Percentiles rank a stretch among this genome's conserved stretches.
Evolutionary conservation across 257 asterid species (phyloP).

Genomic region (Nemophila menziesii): DNA sequence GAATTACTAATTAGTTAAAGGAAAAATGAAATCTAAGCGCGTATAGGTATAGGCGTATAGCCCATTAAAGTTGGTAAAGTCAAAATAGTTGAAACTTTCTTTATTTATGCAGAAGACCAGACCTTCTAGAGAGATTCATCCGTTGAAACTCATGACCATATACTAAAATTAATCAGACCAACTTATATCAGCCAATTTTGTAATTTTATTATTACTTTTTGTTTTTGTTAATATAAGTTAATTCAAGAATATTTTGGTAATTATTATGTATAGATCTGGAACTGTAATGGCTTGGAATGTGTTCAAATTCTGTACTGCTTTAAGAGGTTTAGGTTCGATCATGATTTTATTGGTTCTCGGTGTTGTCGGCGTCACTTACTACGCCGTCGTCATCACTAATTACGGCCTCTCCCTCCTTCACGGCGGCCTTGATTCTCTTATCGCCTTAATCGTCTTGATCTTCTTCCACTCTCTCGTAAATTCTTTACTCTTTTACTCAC

Average conservation of each 20-base stretch:
- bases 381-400: conserved; percentile 74
- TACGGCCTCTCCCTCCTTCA: conserved; percentile 70
- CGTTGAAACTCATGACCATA: no score
- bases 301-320: conserved; percentile 90
- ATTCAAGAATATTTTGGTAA: background rate
- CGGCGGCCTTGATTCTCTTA: conserved; percentile 62
- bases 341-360: conserved; percentile 88
- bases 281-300: conserved; percentile 98
- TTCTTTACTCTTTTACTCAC: background rate
- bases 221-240: background rate
- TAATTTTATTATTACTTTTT: background rate
- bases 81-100: background rate
- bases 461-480: conserved; percentile 79
- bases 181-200: background rate
- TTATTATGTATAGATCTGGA: conserved; percentile 95
- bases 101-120: no score
- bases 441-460: conserved; percentile 49
- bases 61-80: no score
- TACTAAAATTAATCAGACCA: background rate
- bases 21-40: no score
- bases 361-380: conserved; percentile 86
- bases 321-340: conserved; percentile 91
- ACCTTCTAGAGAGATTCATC: no score
- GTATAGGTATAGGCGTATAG: no score
- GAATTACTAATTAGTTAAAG: no score